Evolutionary conservation across 805 yeast species (phyloP), one percentile per base, ranked within the genome.

Genomic region (Suhomyces canberraensis): DNA sequence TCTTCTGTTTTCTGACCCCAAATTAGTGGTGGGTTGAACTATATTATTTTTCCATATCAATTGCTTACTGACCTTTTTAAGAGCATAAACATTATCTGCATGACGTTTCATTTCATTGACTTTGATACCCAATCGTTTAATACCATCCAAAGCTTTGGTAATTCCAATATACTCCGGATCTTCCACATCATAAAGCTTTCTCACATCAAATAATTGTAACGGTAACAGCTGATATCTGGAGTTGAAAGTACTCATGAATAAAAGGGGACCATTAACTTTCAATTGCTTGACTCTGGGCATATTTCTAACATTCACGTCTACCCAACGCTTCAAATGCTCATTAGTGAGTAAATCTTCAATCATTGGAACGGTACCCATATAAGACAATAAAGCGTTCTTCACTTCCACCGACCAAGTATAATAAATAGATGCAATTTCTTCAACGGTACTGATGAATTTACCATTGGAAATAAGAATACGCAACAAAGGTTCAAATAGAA

Each of bases 331-430:
- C 43, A 86, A 73, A 22, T 58, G 50, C 38, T 66, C 83, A 57
- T 67, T 71, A 13, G 56, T 69, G 42, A 73, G 71, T 19, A 80
- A 55, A 37, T 76, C 79, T 50, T 77, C 76, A 2, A 79, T 80
- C 45, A 73, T 69, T 2, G 83, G 84, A 60, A 79, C 69, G 5
- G 74, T 64, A 25, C 73, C 74, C 25, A 87, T 83, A 48, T 84
- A 84, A 25, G 63, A 64, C 15, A 79, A 45, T 35, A 84, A 79
- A 0, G 79, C 68, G 1, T 64, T 64, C 16, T 69, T 61, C 0
- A 86, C 88, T 15, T 65, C 69, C 19, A 63, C 61, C 2, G 81
- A 68, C 95, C 95, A 87, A 14, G 72, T 71, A 20, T 69, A 56
- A 44, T 84, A 76, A 8, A 84, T 68, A 31, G 77, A 78, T 3